phyloP scores from a whole-genome alignment of 108 stramenopile species.

The Licmophora abbreviata region DNA sequence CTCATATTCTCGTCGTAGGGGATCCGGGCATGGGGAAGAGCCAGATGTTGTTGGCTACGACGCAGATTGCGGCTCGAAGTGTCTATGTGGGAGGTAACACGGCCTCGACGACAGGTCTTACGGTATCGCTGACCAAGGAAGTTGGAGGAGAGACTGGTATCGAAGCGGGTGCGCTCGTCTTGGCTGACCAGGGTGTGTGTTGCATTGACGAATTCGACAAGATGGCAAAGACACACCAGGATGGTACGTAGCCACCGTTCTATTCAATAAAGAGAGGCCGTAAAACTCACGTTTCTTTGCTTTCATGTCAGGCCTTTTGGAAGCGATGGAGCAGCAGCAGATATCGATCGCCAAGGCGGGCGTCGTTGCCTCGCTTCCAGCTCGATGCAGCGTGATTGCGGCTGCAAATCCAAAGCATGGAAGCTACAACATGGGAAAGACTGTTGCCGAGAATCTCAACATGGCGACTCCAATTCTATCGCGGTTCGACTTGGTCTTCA shows the following conservation, averaged over 20 bases:
- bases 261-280: no score
- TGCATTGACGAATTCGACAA: constrained; percentile 99
- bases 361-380: constrained; percentile 83
- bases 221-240: constrained; percentile 81
- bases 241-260: no score
- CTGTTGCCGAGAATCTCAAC: constrained; percentile 89
- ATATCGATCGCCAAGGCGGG: constrained; percentile 98
- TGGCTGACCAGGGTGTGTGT: constrained; percentile 94
- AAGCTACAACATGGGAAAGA: constrained; percentile 86
- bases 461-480: constrained; percentile 93
- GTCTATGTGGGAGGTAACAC: constrained; percentile 98
- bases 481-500: constrained; percentile 96
- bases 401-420: constrained; percentile 98
- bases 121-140: constrained; percentile 88
- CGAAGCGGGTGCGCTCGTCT: constrained; percentile 95
- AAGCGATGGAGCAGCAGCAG: constrained; percentile 99
- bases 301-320: no score
- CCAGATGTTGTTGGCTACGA: constrained; percentile 91
- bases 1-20: constrained; percentile 77
- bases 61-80: constrained; percentile 85
- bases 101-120: constrained; percentile 86
- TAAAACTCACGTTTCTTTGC: no score
- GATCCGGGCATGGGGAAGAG: constrained; percentile 93
- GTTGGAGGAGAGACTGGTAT: constrained; percentile 84
- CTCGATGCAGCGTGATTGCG: constrained; percentile 91